phyloP scores from a whole-genome alignment of 73 alveolate genomes.

The Symbiodinium pilosum region DNA sequence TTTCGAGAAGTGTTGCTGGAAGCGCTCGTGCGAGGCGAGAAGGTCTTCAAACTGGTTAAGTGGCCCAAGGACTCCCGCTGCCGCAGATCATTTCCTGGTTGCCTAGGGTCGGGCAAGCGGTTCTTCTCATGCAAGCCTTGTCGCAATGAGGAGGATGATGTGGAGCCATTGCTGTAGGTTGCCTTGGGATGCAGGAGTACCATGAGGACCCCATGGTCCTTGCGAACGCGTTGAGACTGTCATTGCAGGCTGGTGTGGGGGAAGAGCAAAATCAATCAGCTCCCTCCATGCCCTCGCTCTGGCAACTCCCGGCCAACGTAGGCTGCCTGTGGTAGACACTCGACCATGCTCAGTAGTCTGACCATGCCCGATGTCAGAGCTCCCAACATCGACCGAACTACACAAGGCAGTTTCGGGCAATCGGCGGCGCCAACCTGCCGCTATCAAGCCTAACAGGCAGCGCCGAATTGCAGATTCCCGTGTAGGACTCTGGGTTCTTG shows the following conservation, averaged over 20 bases:
- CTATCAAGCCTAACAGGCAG: slow-evolving; percentile 5
- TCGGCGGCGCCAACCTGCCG: slow-evolving; percentile 11
- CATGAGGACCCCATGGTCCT: slow-evolving; percentile 83
- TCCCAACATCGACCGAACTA: too few relatives aligned
- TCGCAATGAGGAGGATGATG: too few relatives aligned
- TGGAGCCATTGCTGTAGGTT: too few relatives aligned
- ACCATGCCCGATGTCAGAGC: too few relatives aligned
- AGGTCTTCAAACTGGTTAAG: slow-evolving; percentile 87
- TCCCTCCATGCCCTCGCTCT: not conserved
- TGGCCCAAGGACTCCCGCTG: slow-evolving; percentile 66
- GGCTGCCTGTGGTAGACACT: not conserved
- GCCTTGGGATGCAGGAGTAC: not conserved
- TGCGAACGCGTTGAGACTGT: slow-evolving; percentile 63
- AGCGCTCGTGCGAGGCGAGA: slow-evolving; percentile 27
- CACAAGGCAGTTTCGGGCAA: not conserved
- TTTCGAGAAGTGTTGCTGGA: too few relatives aligned
- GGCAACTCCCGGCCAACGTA: not conserved
- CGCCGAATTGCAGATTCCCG: too few relatives aligned
- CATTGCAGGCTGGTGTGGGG: slow-evolving; percentile 31
- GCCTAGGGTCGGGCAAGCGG: too few relatives aligned
- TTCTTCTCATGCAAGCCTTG: too few relatives aligned
- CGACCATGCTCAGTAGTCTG: too few relatives aligned
- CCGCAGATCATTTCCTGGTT: too few relatives aligned
- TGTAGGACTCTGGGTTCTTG: too few relatives aligned
- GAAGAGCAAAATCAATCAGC: not conserved